Conservation (phyloP, 805 yeast genomes). For the Cyberlindnera petersonii region DNA sequence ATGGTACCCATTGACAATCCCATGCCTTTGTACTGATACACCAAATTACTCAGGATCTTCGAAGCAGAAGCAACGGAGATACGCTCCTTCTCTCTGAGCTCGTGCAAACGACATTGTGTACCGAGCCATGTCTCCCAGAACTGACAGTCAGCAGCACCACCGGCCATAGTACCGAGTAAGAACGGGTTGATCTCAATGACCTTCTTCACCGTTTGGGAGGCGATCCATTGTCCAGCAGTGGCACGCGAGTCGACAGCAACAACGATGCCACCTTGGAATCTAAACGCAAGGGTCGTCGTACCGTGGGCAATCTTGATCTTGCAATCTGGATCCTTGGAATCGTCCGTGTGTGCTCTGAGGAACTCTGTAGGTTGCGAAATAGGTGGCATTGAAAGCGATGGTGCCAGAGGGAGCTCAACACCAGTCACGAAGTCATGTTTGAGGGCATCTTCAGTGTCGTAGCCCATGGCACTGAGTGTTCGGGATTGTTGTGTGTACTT, state of each 20-base stretch:
- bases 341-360: constrained; percentile 97
- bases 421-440: constrained; percentile 35
- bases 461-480: constrained; percentile 17
- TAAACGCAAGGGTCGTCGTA: constrained; percentile 95
- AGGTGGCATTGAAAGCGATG: constrained; percentile 72
- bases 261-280: constrained; percentile 91
- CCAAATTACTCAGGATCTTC: constrained; percentile 84
- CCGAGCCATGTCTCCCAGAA: constrained; percentile 99
- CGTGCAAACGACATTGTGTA: constrained; percentile 91
- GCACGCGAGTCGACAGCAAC: constrained; percentile 99
- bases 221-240: constrained; percentile 96
- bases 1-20: constrained; percentile 99
- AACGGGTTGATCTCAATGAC: constrained; percentile 96
- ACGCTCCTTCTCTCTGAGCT: constrained; percentile 89
- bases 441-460: constrained; percentile 30
- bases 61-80: constrained; percentile 96
- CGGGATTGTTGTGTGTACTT: constrained; percentile 21
- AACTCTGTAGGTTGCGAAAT: constrained; percentile 87
- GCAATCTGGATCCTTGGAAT: constrained; percentile 87
- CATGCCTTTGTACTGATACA: constrained; percentile 92
- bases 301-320: constrained; percentile 97
- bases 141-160: constrained; percentile 99
- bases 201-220: constrained; percentile 95
- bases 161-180: constrained; percentile 96
- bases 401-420: constrained; percentile 38